These are phyloP conservation scores for Penicillium fimorum DNA, from an alignment of 495 filamentous ascomycete species.

Conservation along the genomic window DNA sequence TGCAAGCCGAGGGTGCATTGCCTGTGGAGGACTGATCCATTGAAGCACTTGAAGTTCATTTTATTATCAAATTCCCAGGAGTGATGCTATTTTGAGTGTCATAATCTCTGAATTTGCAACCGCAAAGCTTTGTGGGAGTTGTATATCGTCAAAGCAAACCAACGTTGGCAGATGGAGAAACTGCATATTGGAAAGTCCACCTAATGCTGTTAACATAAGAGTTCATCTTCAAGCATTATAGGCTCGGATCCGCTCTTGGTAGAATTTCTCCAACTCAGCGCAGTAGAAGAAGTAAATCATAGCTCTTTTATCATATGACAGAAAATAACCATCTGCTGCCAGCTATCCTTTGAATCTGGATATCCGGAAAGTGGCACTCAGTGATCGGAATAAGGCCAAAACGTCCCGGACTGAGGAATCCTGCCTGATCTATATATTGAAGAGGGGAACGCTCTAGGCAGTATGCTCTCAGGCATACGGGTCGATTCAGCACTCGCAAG, in stretches of 20 bases:
- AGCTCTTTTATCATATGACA: not conserved
- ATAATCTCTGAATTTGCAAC: not conserved
- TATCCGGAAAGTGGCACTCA: not conserved
- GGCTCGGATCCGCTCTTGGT: not conserved
- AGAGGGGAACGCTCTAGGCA: no score
- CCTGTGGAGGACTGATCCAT: slow-evolving; percentile 59
- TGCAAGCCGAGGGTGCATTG: slow-evolving; percentile 58
- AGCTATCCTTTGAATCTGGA: not conserved
- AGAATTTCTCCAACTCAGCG: not conserved
- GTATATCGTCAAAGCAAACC: not conserved
- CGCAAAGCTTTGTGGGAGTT: not conserved
- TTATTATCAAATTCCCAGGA: not conserved
- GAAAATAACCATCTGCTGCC: not conserved
- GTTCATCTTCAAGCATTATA: not conserved
- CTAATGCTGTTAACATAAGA: not conserved
- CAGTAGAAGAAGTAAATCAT: not conserved
- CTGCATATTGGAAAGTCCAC: not conserved
- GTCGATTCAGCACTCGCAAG: no score
- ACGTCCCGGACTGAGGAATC: not conserved
- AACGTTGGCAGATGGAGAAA: not conserved
- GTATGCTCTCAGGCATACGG: no score
- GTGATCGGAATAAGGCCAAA: not conserved
- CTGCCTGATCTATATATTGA: not conserved
- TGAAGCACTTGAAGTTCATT: not conserved
- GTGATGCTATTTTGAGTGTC: not conserved